Percentiles rank a stretch among this genome's conserved stretches.
Conservation (phyloP, 2,329 filamentous ascomycete genomes). For the Pestalotiopsis sp. region DNA sequence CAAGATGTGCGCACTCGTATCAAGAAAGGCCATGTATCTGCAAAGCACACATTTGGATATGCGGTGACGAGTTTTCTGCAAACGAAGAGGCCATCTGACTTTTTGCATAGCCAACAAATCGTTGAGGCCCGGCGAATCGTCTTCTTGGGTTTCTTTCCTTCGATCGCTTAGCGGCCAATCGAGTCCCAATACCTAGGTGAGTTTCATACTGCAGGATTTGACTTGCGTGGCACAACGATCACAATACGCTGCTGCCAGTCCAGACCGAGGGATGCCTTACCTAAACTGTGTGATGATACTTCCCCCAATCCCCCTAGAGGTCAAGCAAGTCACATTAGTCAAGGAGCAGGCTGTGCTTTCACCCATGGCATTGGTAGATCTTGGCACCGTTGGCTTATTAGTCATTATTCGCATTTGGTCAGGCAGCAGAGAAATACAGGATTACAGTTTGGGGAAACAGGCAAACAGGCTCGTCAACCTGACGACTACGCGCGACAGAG, state of each 20-base stretch:
- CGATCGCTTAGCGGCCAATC: not conserved
- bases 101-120: not conserved
- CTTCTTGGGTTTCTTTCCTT: not conserved
- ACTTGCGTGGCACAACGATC: not conserved
- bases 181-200: not conserved
- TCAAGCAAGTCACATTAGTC: too few relatives aligned
- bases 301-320: too few relatives aligned
- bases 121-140: not conserved
- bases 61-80: not conserved
- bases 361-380: too few relatives aligned
- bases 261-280: not conserved
- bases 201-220: not conserved
- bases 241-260: not conserved
- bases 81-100: not conserved
- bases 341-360: too few relatives aligned
- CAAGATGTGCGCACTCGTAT: too few relatives aligned
- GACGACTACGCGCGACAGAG: conserved; percentile 2
- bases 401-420: not conserved
- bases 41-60: not conserved
- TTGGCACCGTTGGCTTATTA: too few relatives aligned
- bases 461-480: conserved; percentile 9
- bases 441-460: not conserved
- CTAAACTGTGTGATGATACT: too few relatives aligned
- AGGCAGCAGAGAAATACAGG: conserved; percentile 9
- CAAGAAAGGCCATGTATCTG: too few relatives aligned